These are phyloP conservation scores for Quercus suber DNA, from an alignment of 306 rosid genomes.

Conservation along the genomic window DNA sequence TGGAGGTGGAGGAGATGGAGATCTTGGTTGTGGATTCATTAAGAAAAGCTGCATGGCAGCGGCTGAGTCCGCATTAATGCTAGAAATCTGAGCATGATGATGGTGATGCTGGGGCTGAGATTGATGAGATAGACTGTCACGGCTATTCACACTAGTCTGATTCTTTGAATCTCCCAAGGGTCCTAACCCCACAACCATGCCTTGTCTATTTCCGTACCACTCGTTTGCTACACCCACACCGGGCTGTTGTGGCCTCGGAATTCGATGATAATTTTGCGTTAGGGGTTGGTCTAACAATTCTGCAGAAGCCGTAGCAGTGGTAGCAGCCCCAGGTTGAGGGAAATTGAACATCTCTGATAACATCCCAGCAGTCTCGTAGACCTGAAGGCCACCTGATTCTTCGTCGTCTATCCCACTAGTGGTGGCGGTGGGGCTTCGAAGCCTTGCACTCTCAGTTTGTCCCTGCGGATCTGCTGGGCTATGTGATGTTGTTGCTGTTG, in stretches of 20 bases:
- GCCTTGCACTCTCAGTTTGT: slow-evolving; percentile 66
- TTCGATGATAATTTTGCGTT: slow-evolving; percentile 30
- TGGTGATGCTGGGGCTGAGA: slow-evolving; percentile 25
- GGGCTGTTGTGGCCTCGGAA: slow-evolving; percentile 29
- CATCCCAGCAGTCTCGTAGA: slow-evolving; percentile 76
- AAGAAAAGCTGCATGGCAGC: slow-evolving; percentile 98
- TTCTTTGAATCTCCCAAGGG: slow-evolving; percentile 47
- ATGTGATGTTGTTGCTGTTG: slow-evolving; percentile 27
- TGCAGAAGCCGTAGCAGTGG: slow-evolving; percentile 12
- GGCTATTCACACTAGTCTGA: slow-evolving; percentile 34
- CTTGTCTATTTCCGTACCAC: slow-evolving; percentile 65
- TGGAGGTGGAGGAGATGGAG: slow-evolving; percentile 64
- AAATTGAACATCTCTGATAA: slow-evolving; percentile 91
- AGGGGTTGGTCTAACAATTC: slow-evolving; percentile 55
- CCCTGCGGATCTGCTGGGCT: slow-evolving; percentile 92
- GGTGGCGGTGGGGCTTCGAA: slow-evolving; percentile 44
- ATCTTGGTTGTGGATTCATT: slow-evolving; percentile 76
- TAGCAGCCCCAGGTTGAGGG: slow-evolving; percentile 31
- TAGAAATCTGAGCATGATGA: slow-evolving; percentile 47
- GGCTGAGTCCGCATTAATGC: slow-evolving; percentile 79
- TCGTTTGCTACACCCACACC: slow-evolving; percentile 27
- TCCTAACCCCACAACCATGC: slow-evolving; percentile 39
- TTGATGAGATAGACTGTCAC: slow-evolving; percentile 28
- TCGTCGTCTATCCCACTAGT: slow-evolving; percentile 66
- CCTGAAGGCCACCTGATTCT: slow-evolving; percentile 48